Base-by-base conservation (phyloP, 129 eudicot species). In the Flaveria robusta region DNA sequence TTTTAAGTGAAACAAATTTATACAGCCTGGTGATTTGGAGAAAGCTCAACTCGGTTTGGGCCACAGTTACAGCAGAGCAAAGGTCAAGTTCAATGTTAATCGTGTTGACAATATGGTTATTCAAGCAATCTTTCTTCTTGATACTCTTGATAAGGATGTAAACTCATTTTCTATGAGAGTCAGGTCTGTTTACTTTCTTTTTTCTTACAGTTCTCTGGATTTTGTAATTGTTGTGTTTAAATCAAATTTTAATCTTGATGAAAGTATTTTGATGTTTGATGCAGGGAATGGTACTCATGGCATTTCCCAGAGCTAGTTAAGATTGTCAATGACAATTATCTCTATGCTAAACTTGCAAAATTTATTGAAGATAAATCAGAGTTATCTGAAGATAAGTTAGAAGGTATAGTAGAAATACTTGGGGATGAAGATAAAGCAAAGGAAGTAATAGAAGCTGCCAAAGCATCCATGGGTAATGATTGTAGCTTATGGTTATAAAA, bases 241-340 rank as follows among this genome's bases (percentile, higher is more conserved):
- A 7, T 12, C 19, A 5, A 6, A 39, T 47, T 46, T 8, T 26
- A 63, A 50, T 22, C 19, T 14, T 22, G 23, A 19, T 19, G 22
- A 63, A 14, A 52, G 39, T 14, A n/a, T 70, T 4, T 62, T 69
- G 66, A 16, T 79, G 68, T 37, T 82, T 56, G 20, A n/a, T 82
- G 72, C 86, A 90, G 98, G 80, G 98, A 93, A 70, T 93, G 98
- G 98, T 93, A 93, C 79, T 81, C 87, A n/a, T 93, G 98, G 98
- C 98, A 93, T 84, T 93, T 93, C 78, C 98, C 98, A 3, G 98
- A 93, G 81, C 66, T 93, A 68, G 98, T 88, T 31, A 93, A 93
- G 90, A 91, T 93, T 68, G 88, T 93, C 66, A 93, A 87, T 70
- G 98, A 93, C 80, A 93, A 93, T 82, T 93, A 93, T 87, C 93